Evolutionary conservation across 2,329 filamentous ascomycete species (phyloP), one percentile per base, ranked within the genome.

Genomic region (Xylaria sp.): DNA sequence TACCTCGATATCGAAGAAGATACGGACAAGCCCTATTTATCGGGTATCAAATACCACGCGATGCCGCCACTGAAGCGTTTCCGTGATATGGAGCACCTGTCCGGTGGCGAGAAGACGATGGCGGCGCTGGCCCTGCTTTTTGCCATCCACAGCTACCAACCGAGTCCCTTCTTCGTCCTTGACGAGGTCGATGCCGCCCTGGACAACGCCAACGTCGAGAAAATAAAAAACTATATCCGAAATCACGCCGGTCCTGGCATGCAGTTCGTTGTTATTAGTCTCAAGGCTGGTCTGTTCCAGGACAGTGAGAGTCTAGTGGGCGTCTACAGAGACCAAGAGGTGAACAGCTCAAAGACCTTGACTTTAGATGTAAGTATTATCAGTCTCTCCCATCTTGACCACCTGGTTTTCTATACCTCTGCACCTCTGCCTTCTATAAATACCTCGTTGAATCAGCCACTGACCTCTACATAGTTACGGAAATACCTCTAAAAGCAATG

Each of bases 11-110:
- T 96, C 61, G 87, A 90, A 76, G 94, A 97, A 75, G 94, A 99
- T 76, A 92, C 90, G n/a, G 93, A 97, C 67, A 94, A 96, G 73
- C 95, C 95, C 0, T 99, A 98, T 76, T 86, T 97, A 3, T 92
- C 92, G 42, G 95, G 95, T 33, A 93, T 99, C 78, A 97, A 97
- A 75, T 99, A 99, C 78, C 94, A 98, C 75, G 96, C 95, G 66
- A 99, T 98, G 94, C 95, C 95, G 19, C 95, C 95, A 1, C 87
- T 97, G 66, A 99, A 99, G 81, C 92, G 95, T 47, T 99, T 99
- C 86, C 87, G 95, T 71, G 96, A 99, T 77, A 99, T 99, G 95
- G 95, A 99, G 77, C 95, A 97, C 75, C 82, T 99, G 9, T 97
- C 92, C 1, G 95, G 95, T 72, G 95, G 95, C 59, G 95, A 99